Base-by-base conservation (phyloP, 352 stramenopile species). In the Peronospora farinosa region DNA sequence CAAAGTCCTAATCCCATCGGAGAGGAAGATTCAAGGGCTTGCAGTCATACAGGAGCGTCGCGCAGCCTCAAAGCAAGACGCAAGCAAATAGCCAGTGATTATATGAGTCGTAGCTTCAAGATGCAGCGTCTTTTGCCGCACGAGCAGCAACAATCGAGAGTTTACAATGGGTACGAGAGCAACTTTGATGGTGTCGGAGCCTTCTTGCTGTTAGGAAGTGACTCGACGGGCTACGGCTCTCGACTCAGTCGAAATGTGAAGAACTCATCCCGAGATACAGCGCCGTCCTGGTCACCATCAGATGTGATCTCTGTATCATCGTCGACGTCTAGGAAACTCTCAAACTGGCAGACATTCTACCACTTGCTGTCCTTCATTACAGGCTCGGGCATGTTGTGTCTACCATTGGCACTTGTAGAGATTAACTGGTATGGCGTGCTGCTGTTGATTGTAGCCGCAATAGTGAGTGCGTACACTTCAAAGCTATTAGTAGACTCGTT, bases 331-430 rank as follows among this genome's bases (percentile, higher is more conserved):
- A 54, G 59, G 23, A 64, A 67, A 12, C 60, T 88, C 13, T 72
- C 65, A 30, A 64, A 70, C 42, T 86, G 72, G 74, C 74, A 89
- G 70, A 76, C 67, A 13, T 70, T 72, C 32, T 86, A 72, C 46
- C 79, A 88, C 40, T 45, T 90, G 40, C 59, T 88, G 50, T 88
- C 79, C 27, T 90, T 82, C 59, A 85, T 86, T 51, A 78, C 75
- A 11, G 79, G 79, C 54, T 81, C 76, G 4, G 79, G 79, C 0
- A 79, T 90, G 67, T 60, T 90, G 17, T 86, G 67, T 47, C 53
- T 90, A 21, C 79, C 79, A 12, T 54, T 90, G 7, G 79, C 76
- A 21, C 71, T 90, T 6, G 79, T 90, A 40, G 72, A 90, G 52
- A 80, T 90, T 41, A 68, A 87, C 45, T 90, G 79, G 79, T 87